These are phyloP conservation scores for Sequoiadendron giganteum DNA, from an alignment of 75 land plant genomes.

Conservation along the genomic window DNA sequence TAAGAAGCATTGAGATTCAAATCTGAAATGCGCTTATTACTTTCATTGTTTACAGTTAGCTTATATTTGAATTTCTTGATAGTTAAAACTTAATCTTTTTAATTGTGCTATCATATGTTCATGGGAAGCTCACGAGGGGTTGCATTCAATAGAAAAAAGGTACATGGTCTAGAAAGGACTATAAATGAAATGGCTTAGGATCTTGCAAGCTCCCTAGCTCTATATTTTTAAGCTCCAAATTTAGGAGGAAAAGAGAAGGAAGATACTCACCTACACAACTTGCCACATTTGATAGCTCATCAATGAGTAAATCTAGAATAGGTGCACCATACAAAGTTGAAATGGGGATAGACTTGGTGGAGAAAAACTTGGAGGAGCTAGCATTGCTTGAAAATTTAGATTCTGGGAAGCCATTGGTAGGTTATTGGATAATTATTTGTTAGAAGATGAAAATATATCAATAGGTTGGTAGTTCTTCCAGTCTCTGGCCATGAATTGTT, in stretches of 20 bases:
- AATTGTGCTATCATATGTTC: constrained; percentile 59
- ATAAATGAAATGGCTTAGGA: constrained; percentile 65
- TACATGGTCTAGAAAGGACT: constrained; percentile 56
- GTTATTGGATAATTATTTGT: background rate
- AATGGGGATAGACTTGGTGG: too few relatives aligned
- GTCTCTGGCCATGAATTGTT: background rate
- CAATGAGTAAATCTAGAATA: background rate
- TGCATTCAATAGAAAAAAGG: constrained; percentile 53
- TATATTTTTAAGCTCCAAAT: constrained; percentile 62
- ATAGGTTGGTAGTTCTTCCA: background rate
- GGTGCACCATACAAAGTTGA: background rate
- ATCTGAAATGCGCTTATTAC: background rate
- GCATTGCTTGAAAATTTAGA: too few relatives aligned
- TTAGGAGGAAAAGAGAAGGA: constrained; percentile 57
- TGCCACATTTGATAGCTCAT: constrained; percentile 12
- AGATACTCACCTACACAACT: constrained; percentile 24
- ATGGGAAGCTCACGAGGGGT: constrained; percentile 71
- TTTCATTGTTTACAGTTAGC: background rate
- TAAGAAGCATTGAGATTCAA: too few relatives aligned
- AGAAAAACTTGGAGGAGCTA: too few relatives aligned
- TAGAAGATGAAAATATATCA: background rate
- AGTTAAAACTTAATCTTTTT: too few relatives aligned
- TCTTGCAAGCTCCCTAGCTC: constrained; percentile 60
- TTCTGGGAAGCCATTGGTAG: too few relatives aligned
- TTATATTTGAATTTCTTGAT: background rate